Evolutionary conservation across 2,329 filamentous ascomycete genomes (phyloP).

Genomic region (Sporothrix brasiliensis): DNA sequence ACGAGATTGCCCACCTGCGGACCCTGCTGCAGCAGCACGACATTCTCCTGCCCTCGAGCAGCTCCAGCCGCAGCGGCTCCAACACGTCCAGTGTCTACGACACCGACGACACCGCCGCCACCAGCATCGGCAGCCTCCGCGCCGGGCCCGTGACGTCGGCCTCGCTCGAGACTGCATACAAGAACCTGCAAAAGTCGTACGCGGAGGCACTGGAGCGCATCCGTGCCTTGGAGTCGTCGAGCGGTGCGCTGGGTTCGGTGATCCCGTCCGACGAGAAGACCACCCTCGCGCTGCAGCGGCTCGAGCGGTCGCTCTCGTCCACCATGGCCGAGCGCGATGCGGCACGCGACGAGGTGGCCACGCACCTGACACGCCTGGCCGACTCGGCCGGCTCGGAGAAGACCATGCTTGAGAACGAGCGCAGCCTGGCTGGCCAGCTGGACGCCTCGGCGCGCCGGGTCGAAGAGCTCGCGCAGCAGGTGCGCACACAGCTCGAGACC

Average conservation of each 20-base stretch:
- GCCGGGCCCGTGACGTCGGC: slow-evolving; percentile 63
- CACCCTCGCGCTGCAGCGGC: slow-evolving; percentile 62
- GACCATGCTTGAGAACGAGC: slow-evolving; percentile 61
- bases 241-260: slow-evolving; percentile 38
- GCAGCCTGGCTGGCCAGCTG: slow-evolving; percentile 68
- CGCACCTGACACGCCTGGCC: slow-evolving; percentile 64
- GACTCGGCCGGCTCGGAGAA: slow-evolving; percentile 60
- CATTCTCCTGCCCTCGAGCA: slow-evolving; percentile 68
- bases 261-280: slow-evolving; percentile 59
- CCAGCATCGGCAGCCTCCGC: neutral
- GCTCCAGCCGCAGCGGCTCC: slow-evolving; percentile 47
- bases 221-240: slow-evolving; percentile 61
- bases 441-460: slow-evolving; percentile 70
- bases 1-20: slow-evolving; percentile 84
- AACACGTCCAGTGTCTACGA: slow-evolving; percentile 36
- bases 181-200: slow-evolving; percentile 74
- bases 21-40: slow-evolving; percentile 80
- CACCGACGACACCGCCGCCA: slow-evolving; percentile 38
- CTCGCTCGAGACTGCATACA: slow-evolving; percentile 73
- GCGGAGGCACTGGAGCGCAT: slow-evolving; percentile 67
- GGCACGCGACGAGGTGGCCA: slow-evolving; percentile 66
- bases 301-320: slow-evolving; percentile 69
- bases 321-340: slow-evolving; percentile 73
- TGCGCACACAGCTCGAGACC: slow-evolving; percentile 75
- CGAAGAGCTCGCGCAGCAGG: slow-evolving; percentile 76